These are phyloP conservation scores for Micromonas pusilla DNA, from an alignment of 139 green algal genomes.

Conservation along the genomic window DNA sequence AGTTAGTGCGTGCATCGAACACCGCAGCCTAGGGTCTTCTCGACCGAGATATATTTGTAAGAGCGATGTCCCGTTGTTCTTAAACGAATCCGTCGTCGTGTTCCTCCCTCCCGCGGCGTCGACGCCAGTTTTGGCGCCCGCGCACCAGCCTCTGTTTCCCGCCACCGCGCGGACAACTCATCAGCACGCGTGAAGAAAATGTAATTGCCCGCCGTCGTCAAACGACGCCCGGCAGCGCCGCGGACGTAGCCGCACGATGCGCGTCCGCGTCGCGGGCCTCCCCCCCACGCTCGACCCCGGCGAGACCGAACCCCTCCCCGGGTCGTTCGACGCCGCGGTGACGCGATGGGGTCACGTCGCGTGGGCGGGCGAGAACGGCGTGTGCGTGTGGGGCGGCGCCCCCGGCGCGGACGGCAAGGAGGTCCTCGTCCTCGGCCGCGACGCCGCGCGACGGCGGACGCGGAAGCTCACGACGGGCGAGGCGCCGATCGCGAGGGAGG, in stretches of 20 bases:
- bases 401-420: neutral
- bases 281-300: too few species aligned
- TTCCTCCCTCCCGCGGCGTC: neutral
- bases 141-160: neutral
- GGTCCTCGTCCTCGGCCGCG: neutral
- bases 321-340: too few species aligned
- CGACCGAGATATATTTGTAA: neutral
- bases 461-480: neutral
- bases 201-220: too few species aligned
- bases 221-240: too few species aligned
- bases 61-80: neutral
- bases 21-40: neutral
- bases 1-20: neutral
- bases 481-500: neutral
- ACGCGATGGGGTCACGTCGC: neutral
- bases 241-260: too few species aligned
- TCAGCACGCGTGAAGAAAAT: too few species aligned
- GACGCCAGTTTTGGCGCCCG: neutral
- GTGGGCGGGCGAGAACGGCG: neutral
- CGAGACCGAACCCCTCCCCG: too few species aligned
- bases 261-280: too few species aligned
- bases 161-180: too few species aligned
- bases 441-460: neutral
- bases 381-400: neutral
- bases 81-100: neutral